A percentile compares a stretch with the other conserved stretches of the same genome.
phyloP scores from a whole-genome alignment of 192 early-diverging fungal genomes.

The Coemansia sp. region DNA sequence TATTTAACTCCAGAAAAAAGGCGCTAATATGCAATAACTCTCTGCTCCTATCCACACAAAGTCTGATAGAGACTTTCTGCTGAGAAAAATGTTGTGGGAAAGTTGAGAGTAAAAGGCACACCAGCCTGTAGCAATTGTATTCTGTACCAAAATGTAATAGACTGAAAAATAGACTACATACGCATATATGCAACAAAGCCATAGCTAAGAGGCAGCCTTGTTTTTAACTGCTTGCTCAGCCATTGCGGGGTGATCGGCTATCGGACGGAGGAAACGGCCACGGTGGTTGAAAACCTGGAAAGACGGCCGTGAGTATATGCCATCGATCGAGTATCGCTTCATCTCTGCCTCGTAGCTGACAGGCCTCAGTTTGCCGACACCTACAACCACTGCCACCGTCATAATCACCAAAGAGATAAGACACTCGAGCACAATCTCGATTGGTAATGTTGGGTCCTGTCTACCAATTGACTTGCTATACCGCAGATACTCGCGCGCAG shows the following conservation, averaged over 20 bases:
- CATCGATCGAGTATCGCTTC: conserved; percentile 55
- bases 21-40: background rate
- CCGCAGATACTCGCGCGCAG: conserved; percentile 46
- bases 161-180: too few species aligned
- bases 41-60: background rate
- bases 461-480: conserved; percentile 51
- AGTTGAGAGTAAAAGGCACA: background rate
- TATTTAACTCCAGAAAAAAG: background rate
- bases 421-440: conserved; percentile 51
- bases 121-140: background rate
- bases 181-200: too few species aligned
- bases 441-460: conserved; percentile 36
- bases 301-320: conserved; percentile 49
- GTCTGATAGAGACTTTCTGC: background rate
- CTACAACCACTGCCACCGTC: conserved; percentile 39
- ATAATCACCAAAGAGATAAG: conserved; percentile 42
- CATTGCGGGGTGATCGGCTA: conserved; percentile 14
- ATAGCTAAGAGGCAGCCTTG: background rate
- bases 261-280: conserved; percentile 43
- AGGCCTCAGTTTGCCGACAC: conserved; percentile 44
- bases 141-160: background rate
- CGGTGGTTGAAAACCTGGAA: conserved; percentile 54
- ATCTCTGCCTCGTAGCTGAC: conserved; percentile 56
- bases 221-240: background rate
- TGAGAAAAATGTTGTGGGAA: background rate